These are phyloP conservation scores for Kalmanozyma brasiliensis DNA, from an alignment of 1,284 basidiomycete species.

Conservation along the genomic window DNA sequence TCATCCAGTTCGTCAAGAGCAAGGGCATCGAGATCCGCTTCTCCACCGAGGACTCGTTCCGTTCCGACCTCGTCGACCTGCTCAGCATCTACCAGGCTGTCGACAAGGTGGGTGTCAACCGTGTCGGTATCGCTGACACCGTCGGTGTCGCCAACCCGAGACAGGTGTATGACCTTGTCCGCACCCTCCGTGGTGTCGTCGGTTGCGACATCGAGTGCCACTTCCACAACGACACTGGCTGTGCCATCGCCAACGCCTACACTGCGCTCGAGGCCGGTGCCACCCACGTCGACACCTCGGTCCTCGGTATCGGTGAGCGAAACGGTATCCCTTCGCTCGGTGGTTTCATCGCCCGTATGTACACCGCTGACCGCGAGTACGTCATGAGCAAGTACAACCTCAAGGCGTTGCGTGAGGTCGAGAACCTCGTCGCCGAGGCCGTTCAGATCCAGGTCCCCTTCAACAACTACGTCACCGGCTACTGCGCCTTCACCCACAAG, in stretches of 20 bases:
- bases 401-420: constrained; percentile 94
- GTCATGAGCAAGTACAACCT: constrained; percentile 99
- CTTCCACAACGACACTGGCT: constrained; percentile 95
- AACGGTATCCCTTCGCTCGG: constrained; percentile 99
- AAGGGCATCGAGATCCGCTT: constrained; percentile 99
- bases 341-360: constrained; percentile 95
- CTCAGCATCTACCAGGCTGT: constrained; percentile 99
- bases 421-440: constrained; percentile 98
- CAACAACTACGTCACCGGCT: constrained; percentile 87
- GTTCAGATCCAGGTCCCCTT: constrained; percentile 98
- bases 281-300: constrained; percentile 90
- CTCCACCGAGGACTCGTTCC: constrained; percentile 99
- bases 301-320: constrained; percentile 96
- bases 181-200: constrained; percentile 89
- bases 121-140: constrained; percentile 98
- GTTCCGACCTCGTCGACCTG: constrained; percentile 97
- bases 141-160: constrained; percentile 98
- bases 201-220: constrained; percentile 90
- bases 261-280: constrained; percentile 98
- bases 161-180: constrained; percentile 97
- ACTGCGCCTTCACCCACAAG: constrained; percentile 99
- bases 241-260: constrained; percentile 97
- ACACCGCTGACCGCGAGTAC: constrained; percentile 85
- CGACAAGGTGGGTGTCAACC: constrained; percentile 99
- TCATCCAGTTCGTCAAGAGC: constrained; percentile 99